phyloP scores from a whole-genome alignment of 257 asterid species.

The Cordia subcordata region DNA sequence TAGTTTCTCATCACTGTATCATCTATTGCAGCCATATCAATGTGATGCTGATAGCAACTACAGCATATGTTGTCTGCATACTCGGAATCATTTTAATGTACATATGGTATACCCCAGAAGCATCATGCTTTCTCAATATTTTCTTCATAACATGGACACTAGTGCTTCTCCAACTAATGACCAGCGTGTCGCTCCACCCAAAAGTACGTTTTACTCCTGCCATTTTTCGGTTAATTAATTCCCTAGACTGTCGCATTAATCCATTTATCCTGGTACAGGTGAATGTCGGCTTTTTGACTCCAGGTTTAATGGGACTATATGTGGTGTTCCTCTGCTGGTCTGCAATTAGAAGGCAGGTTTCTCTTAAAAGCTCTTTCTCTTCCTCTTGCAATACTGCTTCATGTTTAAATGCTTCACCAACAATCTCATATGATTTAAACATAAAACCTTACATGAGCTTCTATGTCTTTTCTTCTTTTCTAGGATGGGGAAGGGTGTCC shows the following conservation, averaged over 20 bases:
- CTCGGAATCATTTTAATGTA: constrained; percentile 50
- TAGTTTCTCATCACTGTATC: background rate
- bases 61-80: constrained; percentile 41
- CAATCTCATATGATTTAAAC: too few species aligned
- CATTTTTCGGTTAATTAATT: background rate
- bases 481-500: too few species aligned
- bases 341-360: constrained; percentile 39
- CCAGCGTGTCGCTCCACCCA: constrained; percentile 49
- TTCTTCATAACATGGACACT: constrained; percentile 52
- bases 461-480: too few species aligned
- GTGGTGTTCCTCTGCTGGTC: constrained; percentile 59
- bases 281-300: constrained; percentile 40
- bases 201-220: constrained; percentile 15
- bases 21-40: constrained; percentile 42
- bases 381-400: too few species aligned
- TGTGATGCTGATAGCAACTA: constrained; percentile 42
- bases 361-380: background rate
- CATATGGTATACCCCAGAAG: constrained; percentile 52
- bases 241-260: background rate
- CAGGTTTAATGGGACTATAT: constrained; percentile 53
- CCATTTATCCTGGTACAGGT: constrained; percentile 24
- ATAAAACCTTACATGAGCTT: too few species aligned
- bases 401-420: too few species aligned
- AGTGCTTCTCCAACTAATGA: constrained; percentile 51
- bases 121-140: constrained; percentile 51